Evolutionary conservation across 306 rosid species (phyloP), one percentile per base, ranked within the genome.

Genomic region (Trifolium fragiferum): DNA sequence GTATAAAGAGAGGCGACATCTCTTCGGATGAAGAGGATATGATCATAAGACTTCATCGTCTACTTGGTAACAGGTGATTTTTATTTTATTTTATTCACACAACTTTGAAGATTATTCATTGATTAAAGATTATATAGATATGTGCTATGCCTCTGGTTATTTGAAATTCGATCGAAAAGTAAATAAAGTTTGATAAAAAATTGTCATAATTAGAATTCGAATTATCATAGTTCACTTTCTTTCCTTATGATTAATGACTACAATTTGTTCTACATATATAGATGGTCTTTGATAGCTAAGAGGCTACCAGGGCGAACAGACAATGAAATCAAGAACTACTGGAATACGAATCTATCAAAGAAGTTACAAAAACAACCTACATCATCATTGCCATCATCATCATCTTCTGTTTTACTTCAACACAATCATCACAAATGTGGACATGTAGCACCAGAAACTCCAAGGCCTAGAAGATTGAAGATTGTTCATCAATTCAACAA

Each of bases 261-360:
- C 6, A 33, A 23, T 43, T 57, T 51, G 25, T 14, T 40, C 10
- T 40, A 16, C 76, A 20, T 70, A 91, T 78, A 37, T 70, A 91
- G 97, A 81, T 91, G 97, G 94, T 84, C 92, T 15, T 64, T 91
- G 80, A 91, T 91, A 57, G 97, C 97, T 6, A 90, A 87, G 68
- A 86, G 94, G 79, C 85, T 91, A 38, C 97, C 97, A 0, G 94
- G 97, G 77, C 87, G 97, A 89, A 91, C 97, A 75, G 94, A 91
- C 85, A 91, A 89, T 81, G 97, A 91, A 87, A 87, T 91, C 41
- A 91, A 91, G 70, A 91, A 91, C 57, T 87, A 89, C 14, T 91
- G 97, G 97, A 86, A 91, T 63, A 87, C 92, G 1, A 87, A 78
- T 44, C 61, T 91, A 33, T 66, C 84, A 10, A 76, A 76, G 82